Evolutionary conservation across 2,329 filamentous ascomycete species (phyloP).

Genomic region (Exophiala sp.): DNA sequence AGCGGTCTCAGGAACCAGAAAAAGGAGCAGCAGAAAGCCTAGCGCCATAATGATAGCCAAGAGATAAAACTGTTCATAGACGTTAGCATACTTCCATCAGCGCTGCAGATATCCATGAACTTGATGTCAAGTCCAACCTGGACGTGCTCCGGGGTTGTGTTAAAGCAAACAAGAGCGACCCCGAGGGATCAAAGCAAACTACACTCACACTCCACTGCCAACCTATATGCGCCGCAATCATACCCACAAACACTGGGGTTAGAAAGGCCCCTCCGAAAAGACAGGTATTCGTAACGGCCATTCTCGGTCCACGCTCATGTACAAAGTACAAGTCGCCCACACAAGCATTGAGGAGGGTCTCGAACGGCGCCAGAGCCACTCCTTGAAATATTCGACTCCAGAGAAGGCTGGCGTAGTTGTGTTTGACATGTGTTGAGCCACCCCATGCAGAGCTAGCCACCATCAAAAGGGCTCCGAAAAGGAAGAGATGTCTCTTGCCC

Average conservation of each 20-base stretch:
- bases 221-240: constrained; percentile 24
- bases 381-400: constrained; percentile 81
- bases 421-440: constrained; percentile 53
- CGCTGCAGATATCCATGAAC: not conserved
- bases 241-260: constrained; percentile 76
- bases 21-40: constrained; percentile 64
- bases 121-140: not conserved
- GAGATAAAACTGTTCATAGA: constrained; percentile 60
- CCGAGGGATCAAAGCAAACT: constrained; percentile 34
- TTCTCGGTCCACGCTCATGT: constrained; percentile 68
- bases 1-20: constrained; percentile 80
- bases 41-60: constrained; percentile 74
- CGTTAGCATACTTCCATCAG: constrained; percentile 28
- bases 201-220: constrained; percentile 26
- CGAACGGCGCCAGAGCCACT: constrained; percentile 78
- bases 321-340: constrained; percentile 90
- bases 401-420: constrained; percentile 65
- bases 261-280: constrained; percentile 66
- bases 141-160: too few relatives aligned
- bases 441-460: constrained; percentile 73
- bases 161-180: not conserved
- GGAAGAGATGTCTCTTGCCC: constrained; percentile 85
- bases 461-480: constrained; percentile 69
- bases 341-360: constrained; percentile 79
- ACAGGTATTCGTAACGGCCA: constrained; percentile 72